Base-by-base conservation (phyloP, 495 filamentous ascomycete genomes). In the Penicillium waksmanii region DNA sequence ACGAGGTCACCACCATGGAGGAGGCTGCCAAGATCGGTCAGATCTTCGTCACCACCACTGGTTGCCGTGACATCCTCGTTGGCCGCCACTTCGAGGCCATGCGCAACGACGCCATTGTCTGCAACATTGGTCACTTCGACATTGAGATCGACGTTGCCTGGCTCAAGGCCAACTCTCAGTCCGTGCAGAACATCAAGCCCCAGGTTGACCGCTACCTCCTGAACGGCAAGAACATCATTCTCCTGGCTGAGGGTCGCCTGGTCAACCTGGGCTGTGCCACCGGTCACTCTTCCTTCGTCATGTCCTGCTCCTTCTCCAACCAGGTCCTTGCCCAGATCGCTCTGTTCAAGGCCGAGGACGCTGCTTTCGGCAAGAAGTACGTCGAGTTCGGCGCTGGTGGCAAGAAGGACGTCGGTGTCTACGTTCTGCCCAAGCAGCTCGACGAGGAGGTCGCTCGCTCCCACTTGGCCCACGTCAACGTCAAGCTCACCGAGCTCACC, bases 291-390 rank as follows among this genome's bases (percentile, higher is more conserved):
- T 97, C 94, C 50, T 98, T 98, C 82, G 95, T 98, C 85, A 97
- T 98, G 95, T 96, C 92, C 64, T 98, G 95, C 90, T 97, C 93
- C 61, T 98, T 98, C 89, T 97, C 94, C 83, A 98, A 98, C 87
- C 95, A 98, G 85, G 95, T 97, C 64, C 91, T 98, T 73, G 95
- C 95, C 27, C 95, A 98, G 82, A 98, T 98, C 80, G 90, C 96
- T 83, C 84, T 98, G 63, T 98, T 80, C 89, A 98, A 98, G 87
- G 87, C 87, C 66, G 84, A 89, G 74, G 94, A 98, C 69, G 84
- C 82, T 70, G 89, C 78, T 53, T 98, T 98, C 76, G 85, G 89
- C 75, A 79, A 87, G 75, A 96, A 96, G 84, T 97, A 98, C 79
- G 82, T 90, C 69, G 95, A 97, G 79, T 98, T 97, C 78, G 92